These are phyloP conservation scores for Blastobotrys americana DNA, from an alignment of 805 yeast species.

Conservation along the genomic window DNA sequence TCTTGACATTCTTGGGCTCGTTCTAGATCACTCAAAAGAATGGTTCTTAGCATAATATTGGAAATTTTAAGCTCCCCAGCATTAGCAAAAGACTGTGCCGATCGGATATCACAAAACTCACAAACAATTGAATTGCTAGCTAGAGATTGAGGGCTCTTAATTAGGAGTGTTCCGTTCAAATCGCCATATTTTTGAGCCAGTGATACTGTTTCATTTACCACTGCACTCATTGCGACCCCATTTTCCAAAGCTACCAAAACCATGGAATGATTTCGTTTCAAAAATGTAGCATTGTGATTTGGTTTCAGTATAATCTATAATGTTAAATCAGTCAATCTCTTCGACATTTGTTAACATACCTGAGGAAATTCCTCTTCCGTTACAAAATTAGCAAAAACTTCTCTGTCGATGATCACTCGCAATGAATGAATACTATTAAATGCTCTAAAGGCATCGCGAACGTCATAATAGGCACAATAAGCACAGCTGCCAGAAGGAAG, in stretches of 20 bases:
- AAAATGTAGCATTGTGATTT: conserved; percentile 2
- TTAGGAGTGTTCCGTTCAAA: neutral
- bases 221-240: neutral
- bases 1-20: too few relatives aligned
- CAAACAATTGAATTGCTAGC: conserved; percentile 21
- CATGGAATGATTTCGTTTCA: neutral
- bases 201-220: neutral
- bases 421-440: too few relatives aligned
- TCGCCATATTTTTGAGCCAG: conserved; percentile 3
- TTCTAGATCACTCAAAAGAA: neutral
- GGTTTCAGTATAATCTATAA: neutral
- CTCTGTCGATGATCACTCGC: too few relatives aligned
- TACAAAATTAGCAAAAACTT: too few relatives aligned
- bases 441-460: conserved; percentile 10
- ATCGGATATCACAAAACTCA: conserved; percentile 32
- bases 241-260: neutral
- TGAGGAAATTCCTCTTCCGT: too few relatives aligned
- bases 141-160: neutral
- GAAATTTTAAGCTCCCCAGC: neutral
- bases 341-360: too few relatives aligned
- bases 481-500: conserved; percentile 5
- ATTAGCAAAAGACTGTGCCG: conserved; percentile 17
- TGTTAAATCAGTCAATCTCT: too few relatives aligned
- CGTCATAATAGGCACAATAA: conserved; percentile 9
- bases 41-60: neutral